Conservation (phyloP, 495 filamentous ascomycete genomes). For the Aspergillus indologenus region DNA sequence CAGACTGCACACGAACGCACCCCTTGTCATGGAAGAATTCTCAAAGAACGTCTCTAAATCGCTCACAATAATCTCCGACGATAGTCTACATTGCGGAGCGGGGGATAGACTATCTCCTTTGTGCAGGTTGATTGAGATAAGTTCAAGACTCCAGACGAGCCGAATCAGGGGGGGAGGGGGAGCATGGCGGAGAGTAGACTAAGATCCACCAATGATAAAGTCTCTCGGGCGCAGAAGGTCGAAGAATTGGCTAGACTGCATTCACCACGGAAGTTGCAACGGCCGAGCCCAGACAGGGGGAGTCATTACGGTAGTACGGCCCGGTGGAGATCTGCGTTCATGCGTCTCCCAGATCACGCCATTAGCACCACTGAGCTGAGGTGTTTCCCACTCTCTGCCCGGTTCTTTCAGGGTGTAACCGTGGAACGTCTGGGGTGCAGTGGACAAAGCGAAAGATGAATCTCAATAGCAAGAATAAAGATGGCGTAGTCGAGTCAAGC, state of each 20-base stretch:
- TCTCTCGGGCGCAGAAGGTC: not conserved
- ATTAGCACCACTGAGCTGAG: not conserved
- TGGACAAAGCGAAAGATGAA: not conserved
- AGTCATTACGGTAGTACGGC: not conserved
- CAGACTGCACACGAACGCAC: not conserved
- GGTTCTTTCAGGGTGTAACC: not conserved
- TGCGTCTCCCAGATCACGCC: not conserved
- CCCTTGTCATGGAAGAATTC: not conserved
- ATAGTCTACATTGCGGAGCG: not conserved
- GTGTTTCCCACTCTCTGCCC: not conserved
- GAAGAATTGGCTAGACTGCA: not conserved
- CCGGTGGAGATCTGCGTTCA: not conserved
- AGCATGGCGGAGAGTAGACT: not conserved
- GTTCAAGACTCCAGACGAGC: not conserved
- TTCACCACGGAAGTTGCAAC: not conserved
- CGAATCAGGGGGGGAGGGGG: not conserved
- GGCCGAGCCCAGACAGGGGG: not conserved
- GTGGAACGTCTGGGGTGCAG: not conserved
- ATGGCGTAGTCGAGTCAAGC: not conserved
- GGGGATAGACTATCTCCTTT: not conserved
- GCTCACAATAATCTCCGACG: not conserved
- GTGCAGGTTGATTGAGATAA: too few relatives aligned
- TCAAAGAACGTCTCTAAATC: not conserved
- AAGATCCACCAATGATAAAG: not conserved
- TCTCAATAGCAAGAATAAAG: not conserved